Base-by-base conservation (phyloP, 139 green algal species). In the Coelastrella sp. region DNA sequence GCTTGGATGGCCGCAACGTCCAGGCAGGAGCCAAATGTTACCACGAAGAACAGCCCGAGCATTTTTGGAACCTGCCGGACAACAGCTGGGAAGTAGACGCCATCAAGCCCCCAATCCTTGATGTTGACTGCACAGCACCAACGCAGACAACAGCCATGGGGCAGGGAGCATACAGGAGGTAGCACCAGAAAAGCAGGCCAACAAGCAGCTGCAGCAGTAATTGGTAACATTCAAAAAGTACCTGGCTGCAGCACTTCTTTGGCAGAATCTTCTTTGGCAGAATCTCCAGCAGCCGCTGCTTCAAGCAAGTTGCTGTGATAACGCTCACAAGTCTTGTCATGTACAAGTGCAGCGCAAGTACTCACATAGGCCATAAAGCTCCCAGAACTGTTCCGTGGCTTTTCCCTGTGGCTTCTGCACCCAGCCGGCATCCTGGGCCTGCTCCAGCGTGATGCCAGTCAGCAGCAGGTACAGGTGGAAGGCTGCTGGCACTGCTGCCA, bases 1-100 rank as follows among this genome's bases (percentile, higher is more conserved):
- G 92, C 91, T 85, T 96, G 93, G 74, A 97, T 95, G 75, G 95
- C 95, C 6, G 94, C 94, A n/a, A 97, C 92, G 78, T 97, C 94
- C 90, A 98, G 94, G 91, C 92, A 96, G 76, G 86, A 94, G 22
- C 96, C 96, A 91, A 98, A 98, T 58, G 94, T 95, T 4, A 97
- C 95, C 61, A 98, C 94, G 24, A 97, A 91, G 90, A 95, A 90
- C 27, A 98, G 94, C 0, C 93, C 95, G 20, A 95, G 63, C 82
- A 96, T 83, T 84, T 96, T 98, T 82, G 93, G 92, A 65, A 92
- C 22, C 86, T 96, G 94, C 14, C 63, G 24, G 27, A 92, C n/a
- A 63, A 96, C 24, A 8, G 93, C 95, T 0, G n/a, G 9, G 91
- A 93, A 94, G 65, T 91, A 87, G 35, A 97, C 93, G 88, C 92